Percentiles rank a stretch among this genome's conserved stretches.
Conservation (phyloP, 116 monocot genomes). For the Iris pallida region DNA sequence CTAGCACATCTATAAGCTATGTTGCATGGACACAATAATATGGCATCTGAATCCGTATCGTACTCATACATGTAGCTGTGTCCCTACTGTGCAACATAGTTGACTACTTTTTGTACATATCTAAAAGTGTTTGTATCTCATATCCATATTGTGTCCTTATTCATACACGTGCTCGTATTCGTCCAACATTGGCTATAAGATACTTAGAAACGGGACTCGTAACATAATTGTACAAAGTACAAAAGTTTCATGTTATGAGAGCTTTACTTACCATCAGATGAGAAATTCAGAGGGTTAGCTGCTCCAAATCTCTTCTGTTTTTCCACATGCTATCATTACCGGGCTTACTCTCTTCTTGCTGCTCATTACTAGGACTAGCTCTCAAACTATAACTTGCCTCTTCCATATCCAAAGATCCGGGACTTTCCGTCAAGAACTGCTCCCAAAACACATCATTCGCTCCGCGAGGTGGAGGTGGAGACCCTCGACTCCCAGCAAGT, state of each 20-base stretch:
- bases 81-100: too few species aligned
- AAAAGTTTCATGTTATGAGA: neutral
- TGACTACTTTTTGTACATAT: too few species aligned
- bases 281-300: conserved; percentile 36
- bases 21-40: too few species aligned
- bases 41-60: too few species aligned
- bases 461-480: conserved; percentile 29
- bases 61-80: too few species aligned
- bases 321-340: conserved; percentile 10
- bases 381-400: conserved; percentile 62
- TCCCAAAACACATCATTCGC: conserved; percentile 95
- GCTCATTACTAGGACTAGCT: conserved; percentile 29
- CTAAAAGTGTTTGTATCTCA: too few species aligned
- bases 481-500: conserved; percentile 12
- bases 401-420: conserved; percentile 64
- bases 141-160: too few species aligned
- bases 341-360: conserved; percentile 25
- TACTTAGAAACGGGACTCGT: neutral
- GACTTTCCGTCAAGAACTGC: conserved; percentile 87
- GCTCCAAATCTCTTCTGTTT: conserved; percentile 41
- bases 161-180: too few species aligned
- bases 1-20: too few species aligned
- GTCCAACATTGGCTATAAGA: too few species aligned
- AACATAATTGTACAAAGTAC: neutral
- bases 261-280: neutral